phyloP scores from a whole-genome alignment of 805 yeast species.

The Lipomyces sp. region DNA sequence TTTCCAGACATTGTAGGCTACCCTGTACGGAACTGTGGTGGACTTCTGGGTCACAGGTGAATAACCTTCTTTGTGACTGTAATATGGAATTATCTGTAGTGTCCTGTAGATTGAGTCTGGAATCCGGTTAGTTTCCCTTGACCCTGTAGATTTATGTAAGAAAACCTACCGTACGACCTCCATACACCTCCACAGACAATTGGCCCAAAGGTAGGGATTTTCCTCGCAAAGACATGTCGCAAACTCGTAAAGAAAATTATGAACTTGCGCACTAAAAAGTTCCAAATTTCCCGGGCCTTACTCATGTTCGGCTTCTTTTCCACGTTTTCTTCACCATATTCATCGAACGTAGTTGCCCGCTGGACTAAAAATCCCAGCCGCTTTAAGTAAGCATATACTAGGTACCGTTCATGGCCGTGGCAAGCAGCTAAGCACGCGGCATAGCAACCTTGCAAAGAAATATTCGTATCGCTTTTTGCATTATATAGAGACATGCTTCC shows the following conservation, averaged over 20 bases:
- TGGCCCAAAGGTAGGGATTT: conserved; percentile 34
- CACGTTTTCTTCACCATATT: conserved; percentile 8
- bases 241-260: background rate
- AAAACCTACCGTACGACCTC: conserved; percentile 30
- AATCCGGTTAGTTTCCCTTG: background rate
- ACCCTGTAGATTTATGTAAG: background rate
- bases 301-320: background rate
- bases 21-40: conserved; percentile 40
- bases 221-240: background rate
- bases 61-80: conserved; percentile 22
- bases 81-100: conserved; percentile 39
- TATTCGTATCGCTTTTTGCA: conserved; percentile 46
- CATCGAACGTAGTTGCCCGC: conserved; percentile 39
- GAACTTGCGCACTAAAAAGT: conserved; percentile 5
- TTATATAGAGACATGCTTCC: conserved; percentile 61
- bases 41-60: background rate
- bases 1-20: conserved; percentile 79
- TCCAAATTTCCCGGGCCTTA: background rate
- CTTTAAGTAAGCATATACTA: conserved; percentile 73
- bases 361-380: conserved; percentile 76
- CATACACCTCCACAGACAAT: conserved; percentile 24
- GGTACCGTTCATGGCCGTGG: conserved; percentile 58
- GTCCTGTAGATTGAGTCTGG: conserved; percentile 36
- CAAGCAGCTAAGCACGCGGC: conserved; percentile 52
- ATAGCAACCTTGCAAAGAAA: conserved; percentile 71